Evolutionary conservation across 371 early-diverging fungal species (phyloP), one percentile per base, ranked within the genome.

Genomic region (Circinella minor): DNA sequence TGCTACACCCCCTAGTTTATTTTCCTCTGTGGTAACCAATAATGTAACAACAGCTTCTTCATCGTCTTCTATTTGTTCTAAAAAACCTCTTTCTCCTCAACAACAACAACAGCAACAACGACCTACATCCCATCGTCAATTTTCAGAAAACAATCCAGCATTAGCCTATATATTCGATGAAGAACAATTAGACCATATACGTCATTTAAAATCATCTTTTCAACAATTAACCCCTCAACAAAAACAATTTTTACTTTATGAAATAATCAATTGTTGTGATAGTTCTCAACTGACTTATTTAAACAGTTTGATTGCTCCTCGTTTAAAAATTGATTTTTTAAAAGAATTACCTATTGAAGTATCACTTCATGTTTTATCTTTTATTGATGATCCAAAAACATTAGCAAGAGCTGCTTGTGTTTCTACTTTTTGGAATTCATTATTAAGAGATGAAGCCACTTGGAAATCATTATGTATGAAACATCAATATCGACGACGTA

Each of bases 241-340:
- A 67, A 74, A 80, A 36, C 82, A 84, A 38, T 75, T 76, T 39
- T 66, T 84, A 48, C 60, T 84, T 4, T 74, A 77, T 64, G 86
- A 84, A 62, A 80, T 89, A n/a, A 75, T 89, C 69, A 81, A 85
- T 70, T 72, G 81, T 64, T 89, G 88, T 73, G 80, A 80, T 63
- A 88, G 77, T 60, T 77, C 84, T 14, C 88, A 89, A 63, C 85
- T 90, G 51, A 81, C 85, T 43, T 84, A 84, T 70, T 74, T 90
- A 11, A 81, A 84, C 71, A 80, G 78, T 57, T 75, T 84, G 34
- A 89, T 89, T 68, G 84, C 88, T 0, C 90, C 90, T 34, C 77
- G 82, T 38, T 86, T 95, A 17, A 93, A 93, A 73, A 86, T 90
- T 59, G 94, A 95, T 74, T 93, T 93, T 73, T 65, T 94, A 3